These are phyloP conservation scores for Elsinoe fawcettii DNA, from an alignment of 2,329 filamentous ascomycete species.

Conservation along the genomic window DNA sequence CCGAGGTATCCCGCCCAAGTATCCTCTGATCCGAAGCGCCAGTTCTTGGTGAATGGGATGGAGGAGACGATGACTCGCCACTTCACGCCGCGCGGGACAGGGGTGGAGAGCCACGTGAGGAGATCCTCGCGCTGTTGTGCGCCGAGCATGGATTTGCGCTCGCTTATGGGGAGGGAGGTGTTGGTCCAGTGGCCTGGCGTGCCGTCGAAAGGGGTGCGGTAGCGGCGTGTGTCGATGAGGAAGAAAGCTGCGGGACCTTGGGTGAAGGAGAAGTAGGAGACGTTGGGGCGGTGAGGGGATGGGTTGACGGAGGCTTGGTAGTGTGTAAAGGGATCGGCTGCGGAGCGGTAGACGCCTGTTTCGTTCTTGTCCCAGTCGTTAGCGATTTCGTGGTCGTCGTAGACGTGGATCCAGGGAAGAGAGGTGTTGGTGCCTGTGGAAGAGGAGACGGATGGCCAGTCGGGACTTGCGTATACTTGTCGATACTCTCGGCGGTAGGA, in stretches of 20 bases:
- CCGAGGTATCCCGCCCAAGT: slow-evolving; percentile 89
- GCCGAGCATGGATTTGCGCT: slow-evolving; percentile 78
- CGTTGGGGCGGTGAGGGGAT: slow-evolving; percentile 51
- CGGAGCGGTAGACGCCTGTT: slow-evolving; percentile 69
- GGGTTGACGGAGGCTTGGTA: slow-evolving; percentile 86
- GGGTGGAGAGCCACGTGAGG: slow-evolving; percentile 63
- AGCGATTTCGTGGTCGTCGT: slow-evolving; percentile 92
- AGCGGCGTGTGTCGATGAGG: slow-evolving; percentile 83
- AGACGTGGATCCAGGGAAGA: slow-evolving; percentile 93
- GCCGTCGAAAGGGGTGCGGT: slow-evolving; percentile 61
- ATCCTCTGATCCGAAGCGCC: slow-evolving; percentile 78
- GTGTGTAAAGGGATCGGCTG: slow-evolving; percentile 74
- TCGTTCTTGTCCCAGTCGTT: slow-evolving; percentile 87
- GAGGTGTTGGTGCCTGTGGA: not conserved
- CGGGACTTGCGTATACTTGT: slow-evolving; percentile 89
- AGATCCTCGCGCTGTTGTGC: slow-evolving; percentile 69
- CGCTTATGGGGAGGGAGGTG: slow-evolving; percentile 21
- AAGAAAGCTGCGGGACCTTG: slow-evolving; percentile 93
- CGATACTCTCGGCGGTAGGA: slow-evolving; percentile 88
- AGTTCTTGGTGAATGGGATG: slow-evolving; percentile 96
- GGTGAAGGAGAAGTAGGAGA: slow-evolving; percentile 81
- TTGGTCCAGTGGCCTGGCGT: slow-evolving; percentile 50
- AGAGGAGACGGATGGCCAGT: slow-evolving; percentile 54
- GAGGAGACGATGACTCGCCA: slow-evolving; percentile 93
- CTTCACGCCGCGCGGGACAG: slow-evolving; percentile 67